Evolutionary conservation across 192 early-diverging fungal genomes (phyloP).

Genomic region (Coemansia pectinata): DNA sequence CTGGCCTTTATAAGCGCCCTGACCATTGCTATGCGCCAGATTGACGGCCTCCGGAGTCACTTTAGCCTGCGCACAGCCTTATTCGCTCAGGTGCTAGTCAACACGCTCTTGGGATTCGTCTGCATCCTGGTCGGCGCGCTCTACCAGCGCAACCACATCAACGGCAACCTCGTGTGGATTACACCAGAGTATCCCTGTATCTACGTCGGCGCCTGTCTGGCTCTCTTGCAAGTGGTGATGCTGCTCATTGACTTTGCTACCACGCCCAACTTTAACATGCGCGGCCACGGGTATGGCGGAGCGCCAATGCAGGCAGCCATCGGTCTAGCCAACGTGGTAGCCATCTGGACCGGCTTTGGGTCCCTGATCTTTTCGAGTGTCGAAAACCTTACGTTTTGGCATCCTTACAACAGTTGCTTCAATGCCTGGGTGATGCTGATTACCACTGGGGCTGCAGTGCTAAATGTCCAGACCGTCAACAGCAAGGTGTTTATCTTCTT

Average conservation of each 20-base stretch:
- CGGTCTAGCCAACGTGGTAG: constrained; percentile 45
- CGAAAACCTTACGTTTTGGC: constrained; percentile 34
- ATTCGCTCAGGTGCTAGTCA: constrained; percentile 32
- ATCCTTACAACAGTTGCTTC: constrained; percentile 55
- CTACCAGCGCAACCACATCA: constrained; percentile 50
- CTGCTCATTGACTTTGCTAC: constrained; percentile 33
- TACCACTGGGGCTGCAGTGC: constrained; percentile 41
- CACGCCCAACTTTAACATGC: constrained; percentile 47
- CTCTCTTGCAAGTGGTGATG: constrained; percentile 37
- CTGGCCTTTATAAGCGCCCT: constrained; percentile 49
- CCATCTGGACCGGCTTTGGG: constrained; percentile 56
- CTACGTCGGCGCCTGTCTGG: constrained; percentile 42
- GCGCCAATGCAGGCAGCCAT: constrained; percentile 47
- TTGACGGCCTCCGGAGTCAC: constrained; percentile 20
- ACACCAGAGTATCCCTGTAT: constrained; percentile 53
- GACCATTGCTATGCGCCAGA: constrained; percentile 33
- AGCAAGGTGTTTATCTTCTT: constrained; percentile 54
- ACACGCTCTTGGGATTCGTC: constrained; percentile 40
- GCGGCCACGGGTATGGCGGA: constrained; percentile 43
- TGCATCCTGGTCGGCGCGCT: constrained; percentile 36
- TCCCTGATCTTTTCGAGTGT: constrained; percentile 45
- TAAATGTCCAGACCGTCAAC: constrained; percentile 30
- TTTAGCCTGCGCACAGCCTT: constrained; percentile 28
- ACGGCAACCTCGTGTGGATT: constrained; percentile 34
- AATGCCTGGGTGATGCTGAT: constrained; percentile 46